Conservation (phyloP, 192 early-diverging fungal genomes). For the Diversispora eburnea region DNA sequence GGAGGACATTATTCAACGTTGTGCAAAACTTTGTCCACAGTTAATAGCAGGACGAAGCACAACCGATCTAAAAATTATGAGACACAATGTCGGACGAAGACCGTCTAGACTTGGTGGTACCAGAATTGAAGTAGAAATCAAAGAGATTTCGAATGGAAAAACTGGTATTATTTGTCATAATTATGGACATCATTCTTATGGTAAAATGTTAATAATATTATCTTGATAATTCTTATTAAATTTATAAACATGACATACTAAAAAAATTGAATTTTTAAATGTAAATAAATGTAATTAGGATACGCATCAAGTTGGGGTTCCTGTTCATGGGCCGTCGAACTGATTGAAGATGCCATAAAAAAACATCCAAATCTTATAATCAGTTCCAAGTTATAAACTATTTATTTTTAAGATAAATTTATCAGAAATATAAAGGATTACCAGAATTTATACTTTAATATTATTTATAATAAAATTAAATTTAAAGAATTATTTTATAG, state of each 20-base stretch:
- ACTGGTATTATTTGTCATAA: slow-evolving; percentile 52
- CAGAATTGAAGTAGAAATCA: slow-evolving; percentile 54
- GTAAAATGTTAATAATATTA: slow-evolving; percentile 34
- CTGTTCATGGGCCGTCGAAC: slow-evolving; percentile 34
- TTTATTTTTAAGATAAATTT: background rate
- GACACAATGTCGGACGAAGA: slow-evolving; percentile 53
- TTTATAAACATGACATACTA: background rate
- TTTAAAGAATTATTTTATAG: no score
- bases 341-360: slow-evolving; percentile 36
- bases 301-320: slow-evolving; percentile 63
- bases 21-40: slow-evolving; percentile 46
- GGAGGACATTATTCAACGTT: slow-evolving; percentile 40
- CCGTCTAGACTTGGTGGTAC: slow-evolving; percentile 47
- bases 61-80: slow-evolving; percentile 39
- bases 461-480: no score
- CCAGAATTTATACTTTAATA: no score
- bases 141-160: slow-evolving; percentile 34
- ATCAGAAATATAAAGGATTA: no score
- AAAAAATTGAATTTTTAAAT: background rate
- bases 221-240: background rate
- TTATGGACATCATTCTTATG: slow-evolving; percentile 60
- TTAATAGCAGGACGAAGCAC: slow-evolving; percentile 41
- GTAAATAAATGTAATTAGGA: slow-evolving; percentile 31
- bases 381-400: background rate
- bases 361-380: background rate